These are phyloP conservation scores for Calonectria ilicicola DNA, from an alignment of 2,329 filamentous ascomycete genomes.

Conservation along the genomic window DNA sequence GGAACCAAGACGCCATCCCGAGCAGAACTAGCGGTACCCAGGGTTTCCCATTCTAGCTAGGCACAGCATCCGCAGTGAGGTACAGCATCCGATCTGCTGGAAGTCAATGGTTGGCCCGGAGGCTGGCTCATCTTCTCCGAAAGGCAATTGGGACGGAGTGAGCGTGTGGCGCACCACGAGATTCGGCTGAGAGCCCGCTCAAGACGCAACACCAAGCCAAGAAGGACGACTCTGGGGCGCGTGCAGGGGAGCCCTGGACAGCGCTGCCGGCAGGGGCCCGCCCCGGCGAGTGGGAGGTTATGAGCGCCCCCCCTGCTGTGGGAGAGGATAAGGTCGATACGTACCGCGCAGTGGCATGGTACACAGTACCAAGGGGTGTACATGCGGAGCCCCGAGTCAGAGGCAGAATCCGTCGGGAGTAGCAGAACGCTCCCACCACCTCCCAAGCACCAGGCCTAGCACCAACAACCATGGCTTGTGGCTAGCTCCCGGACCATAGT, in stretches of 20 bases:
- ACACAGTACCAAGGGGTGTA: neutral
- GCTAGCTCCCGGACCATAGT: constrained; percentile 23
- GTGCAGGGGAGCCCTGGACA: neutral
- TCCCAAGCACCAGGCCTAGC: constrained; percentile 33
- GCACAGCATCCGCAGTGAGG: neutral
- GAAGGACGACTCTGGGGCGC: constrained; percentile 16
- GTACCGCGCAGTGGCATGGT: neutral
- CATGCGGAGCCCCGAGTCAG: constrained; percentile 17
- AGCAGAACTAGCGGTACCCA: neutral
- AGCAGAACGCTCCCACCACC: constrained; percentile 34
- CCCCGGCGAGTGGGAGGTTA: constrained; percentile 9
- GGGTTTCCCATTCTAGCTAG: constrained; percentile 3
- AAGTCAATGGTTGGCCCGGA: neutral
- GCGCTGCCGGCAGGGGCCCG: constrained; percentile 8
- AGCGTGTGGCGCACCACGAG: constrained; percentile 10
- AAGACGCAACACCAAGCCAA: neutral
- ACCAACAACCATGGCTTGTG: constrained; percentile 37
- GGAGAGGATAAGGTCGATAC: constrained; percentile 3
- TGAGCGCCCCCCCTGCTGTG: constrained; percentile 1
- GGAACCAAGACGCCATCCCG: neutral
- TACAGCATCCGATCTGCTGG: neutral
- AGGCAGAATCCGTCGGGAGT: constrained; percentile 16
- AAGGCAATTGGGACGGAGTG: neutral
- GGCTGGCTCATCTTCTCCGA: constrained; percentile 11
- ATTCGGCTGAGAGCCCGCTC: neutral